A percentile compares a stretch with the other conserved stretches of the same genome.
phyloP scores from a whole-genome alignment of 1,284 basidiomycete genomes.

The Meira miltonrushii region DNA sequence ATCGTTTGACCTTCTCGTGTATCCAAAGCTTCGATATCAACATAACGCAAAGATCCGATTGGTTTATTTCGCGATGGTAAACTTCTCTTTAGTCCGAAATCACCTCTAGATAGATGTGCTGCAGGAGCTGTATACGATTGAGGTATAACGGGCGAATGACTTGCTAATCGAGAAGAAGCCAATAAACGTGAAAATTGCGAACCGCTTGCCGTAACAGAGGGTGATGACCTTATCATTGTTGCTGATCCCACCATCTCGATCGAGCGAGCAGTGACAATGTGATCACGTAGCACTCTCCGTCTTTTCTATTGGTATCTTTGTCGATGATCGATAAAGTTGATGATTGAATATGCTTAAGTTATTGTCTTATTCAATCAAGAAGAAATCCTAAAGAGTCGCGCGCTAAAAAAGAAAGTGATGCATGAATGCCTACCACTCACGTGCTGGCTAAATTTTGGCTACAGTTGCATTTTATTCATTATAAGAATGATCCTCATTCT shows the following conservation, averaged over 20 bases:
- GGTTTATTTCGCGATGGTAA: conserved; percentile 30
- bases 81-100: conserved; percentile 46
- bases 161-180: conserved; percentile 32
- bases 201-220: conserved; percentile 19
- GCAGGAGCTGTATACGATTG: conserved; percentile 45
- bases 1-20: conserved; percentile 34
- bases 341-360: no score
- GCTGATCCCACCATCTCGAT: not conserved
- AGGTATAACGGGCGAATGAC: conserved; percentile 33
- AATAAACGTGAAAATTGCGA: conserved; percentile 32
- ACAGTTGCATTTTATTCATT: no score
- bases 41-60: conserved; percentile 35
- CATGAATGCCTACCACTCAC: no score
- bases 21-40: conserved; percentile 33
- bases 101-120: conserved; percentile 40
- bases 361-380: no score
- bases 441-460: no score
- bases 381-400: no score
- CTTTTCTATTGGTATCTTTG: no score
- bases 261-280: no score
- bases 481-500: no score
- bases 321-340: no score
- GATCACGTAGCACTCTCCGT: no score
- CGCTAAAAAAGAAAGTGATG: no score
- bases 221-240: conserved; percentile 11